These are phyloP conservation scores for Diplodia mutila DNA, from an alignment of 2,329 filamentous ascomycete species.

Conservation along the genomic window DNA sequence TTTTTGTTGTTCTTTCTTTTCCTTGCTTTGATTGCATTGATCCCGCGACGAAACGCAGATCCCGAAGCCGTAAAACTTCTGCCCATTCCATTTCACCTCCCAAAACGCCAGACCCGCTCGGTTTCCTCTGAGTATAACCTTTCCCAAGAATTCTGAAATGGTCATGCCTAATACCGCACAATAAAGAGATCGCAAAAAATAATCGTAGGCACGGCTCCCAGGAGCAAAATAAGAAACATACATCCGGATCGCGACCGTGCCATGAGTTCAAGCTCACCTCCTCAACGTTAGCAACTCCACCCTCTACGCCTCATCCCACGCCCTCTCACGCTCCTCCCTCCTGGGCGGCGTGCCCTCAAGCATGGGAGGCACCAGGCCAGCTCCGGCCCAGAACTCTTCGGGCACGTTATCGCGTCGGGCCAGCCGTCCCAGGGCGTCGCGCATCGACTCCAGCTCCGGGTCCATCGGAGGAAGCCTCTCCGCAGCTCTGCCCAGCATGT, in stretches of 20 bases:
- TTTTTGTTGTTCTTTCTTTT: background rate
- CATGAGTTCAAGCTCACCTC: background rate
- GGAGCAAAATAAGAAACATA: background rate
- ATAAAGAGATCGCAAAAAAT: background rate
- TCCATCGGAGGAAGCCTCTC: slow-evolving; percentile 30
- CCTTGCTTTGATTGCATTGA: background rate
- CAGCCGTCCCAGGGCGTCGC: slow-evolving; percentile 71
- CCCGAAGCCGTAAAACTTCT: background rate
- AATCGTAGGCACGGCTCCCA: background rate
- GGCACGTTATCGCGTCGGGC: slow-evolving; percentile 74
- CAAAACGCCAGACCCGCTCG: background rate
- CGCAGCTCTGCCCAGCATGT: background rate
- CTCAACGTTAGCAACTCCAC: background rate
- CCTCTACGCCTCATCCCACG: background rate
- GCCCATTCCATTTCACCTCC: background rate
- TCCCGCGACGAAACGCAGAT: background rate
- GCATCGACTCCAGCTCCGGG: slow-evolving; percentile 65
- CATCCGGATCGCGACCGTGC: background rate
- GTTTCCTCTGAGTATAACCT: background rate
- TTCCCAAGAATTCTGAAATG: background rate
- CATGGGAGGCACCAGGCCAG: slow-evolving; percentile 39
- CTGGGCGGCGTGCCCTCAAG: background rate
- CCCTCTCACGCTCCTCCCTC: slow-evolving; percentile 5
- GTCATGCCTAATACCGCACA: background rate
- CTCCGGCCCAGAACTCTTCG: slow-evolving; percentile 74